Percentiles rank a stretch among this genome's conserved stretches.
Evolutionary conservation across 1,139 yeast genomes (phyloP).

Genomic region (Pichia sp.): DNA sequence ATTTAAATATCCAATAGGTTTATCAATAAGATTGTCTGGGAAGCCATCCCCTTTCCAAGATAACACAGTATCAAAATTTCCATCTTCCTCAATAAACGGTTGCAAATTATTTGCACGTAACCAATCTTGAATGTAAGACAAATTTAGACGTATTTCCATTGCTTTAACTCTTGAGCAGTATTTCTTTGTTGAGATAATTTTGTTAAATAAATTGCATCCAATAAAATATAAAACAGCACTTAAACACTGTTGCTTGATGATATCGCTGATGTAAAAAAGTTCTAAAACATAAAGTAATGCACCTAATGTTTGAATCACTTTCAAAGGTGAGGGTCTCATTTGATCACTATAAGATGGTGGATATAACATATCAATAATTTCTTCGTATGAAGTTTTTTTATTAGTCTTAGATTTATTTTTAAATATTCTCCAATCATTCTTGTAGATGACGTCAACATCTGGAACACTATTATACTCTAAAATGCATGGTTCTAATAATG

Average conservation of each 20-base stretch:
- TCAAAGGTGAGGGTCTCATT: conserved; percentile 80
- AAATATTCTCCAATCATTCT: conserved; percentile 71
- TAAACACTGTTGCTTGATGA: conserved; percentile 68
- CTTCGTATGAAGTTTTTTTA: conserved; percentile 50
- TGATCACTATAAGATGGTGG: conserved; percentile 66
- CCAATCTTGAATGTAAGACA: conserved; percentile 92
- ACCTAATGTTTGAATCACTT: conserved; percentile 78
- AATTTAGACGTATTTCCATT: conserved; percentile 78
- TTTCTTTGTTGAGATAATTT: conserved; percentile 54
- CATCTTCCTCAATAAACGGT: conserved; percentile 41
- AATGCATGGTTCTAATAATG: conserved; percentile 56
- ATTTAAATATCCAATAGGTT: conserved; percentile 14
- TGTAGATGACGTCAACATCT: conserved; percentile 55
- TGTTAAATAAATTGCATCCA: conserved; percentile 66
- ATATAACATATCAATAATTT: conserved; percentile 59
- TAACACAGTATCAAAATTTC: conserved; percentile 23
- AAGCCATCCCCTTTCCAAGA: conserved; percentile 29
- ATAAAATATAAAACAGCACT: conserved; percentile 78
- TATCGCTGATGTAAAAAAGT: conserved; percentile 71
- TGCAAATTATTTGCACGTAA: conserved; percentile 67
- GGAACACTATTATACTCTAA: conserved; percentile 60
- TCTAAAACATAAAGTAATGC: conserved; percentile 83
- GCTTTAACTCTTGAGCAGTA: conserved; percentile 80
- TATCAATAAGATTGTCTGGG: conserved; percentile 37
- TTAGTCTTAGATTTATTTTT: conserved; percentile 41